Percentiles rank a stretch among this genome's conserved stretches.
Evolutionary conservation across 805 yeast species (phyloP).

Genomic region (Yarrowia alimentaria): DNA sequence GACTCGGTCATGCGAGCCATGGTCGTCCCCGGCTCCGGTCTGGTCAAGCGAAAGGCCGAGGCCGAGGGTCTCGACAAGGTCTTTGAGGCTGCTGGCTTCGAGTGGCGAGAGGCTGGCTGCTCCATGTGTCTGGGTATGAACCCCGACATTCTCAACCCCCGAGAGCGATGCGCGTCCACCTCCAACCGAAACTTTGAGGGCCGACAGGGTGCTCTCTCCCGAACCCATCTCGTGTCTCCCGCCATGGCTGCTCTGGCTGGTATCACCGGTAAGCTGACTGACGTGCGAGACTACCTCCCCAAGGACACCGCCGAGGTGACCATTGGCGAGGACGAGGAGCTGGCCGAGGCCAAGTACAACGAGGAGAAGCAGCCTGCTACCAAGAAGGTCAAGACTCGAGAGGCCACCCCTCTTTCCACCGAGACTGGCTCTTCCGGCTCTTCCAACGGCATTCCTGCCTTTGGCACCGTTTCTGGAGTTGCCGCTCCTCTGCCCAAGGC

Average conservation of each 20-base stretch:
- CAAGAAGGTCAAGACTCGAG: conserved; percentile 9
- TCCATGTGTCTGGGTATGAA: conserved; percentile 99
- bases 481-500: conserved; percentile 95
- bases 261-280: conserved; percentile 83
- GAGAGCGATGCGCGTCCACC: conserved; percentile 98
- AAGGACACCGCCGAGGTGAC: conserved; percentile 42
- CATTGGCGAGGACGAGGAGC: conserved; percentile 38
- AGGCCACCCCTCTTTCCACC: conserved; percentile 38
- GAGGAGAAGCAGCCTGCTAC: conserved; percentile 59
- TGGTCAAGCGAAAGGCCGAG: conserved; percentile 92
- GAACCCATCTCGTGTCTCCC: conserved; percentile 98
- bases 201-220: conserved; percentile 93
- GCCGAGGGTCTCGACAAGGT: conserved; percentile 90
- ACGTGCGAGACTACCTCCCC: conserved; percentile 78
- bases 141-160: conserved; percentile 92
- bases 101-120: conserved; percentile 99
- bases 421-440: conserved; percentile 35
- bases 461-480: conserved; percentile 71
- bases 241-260: conserved; percentile 99
- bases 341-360: conserved; percentile 44
- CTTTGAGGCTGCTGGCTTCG: conserved; percentile 89
- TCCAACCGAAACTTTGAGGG: conserved; percentile 99
- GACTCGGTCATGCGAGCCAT: conserved; percentile 74
- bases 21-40: conserved; percentile 97
- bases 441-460: conserved; percentile 67